phyloP scores from a whole-genome alignment of 1,139 yeast genomes.

The Taphrina sp. region DNA sequence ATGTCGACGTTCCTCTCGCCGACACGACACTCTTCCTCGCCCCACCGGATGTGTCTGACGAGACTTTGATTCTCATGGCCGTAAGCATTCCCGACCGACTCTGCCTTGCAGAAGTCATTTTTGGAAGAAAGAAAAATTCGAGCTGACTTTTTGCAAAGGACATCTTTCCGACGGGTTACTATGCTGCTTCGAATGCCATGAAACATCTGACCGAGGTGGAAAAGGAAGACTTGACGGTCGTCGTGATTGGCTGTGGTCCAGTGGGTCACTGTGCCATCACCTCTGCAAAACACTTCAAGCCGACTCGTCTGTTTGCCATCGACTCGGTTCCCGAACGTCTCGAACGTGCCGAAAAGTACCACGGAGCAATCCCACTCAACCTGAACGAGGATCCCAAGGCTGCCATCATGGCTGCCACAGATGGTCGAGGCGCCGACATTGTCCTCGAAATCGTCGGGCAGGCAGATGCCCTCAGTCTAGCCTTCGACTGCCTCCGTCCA shows the following conservation, averaged over 20 bases:
- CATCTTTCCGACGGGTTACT: conserved; percentile 61
- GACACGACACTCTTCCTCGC: conserved; percentile 39
- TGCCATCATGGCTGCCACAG: conserved; percentile 45
- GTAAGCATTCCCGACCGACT: background rate
- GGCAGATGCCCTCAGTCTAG: conserved; percentile 52
- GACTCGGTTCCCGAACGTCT: conserved; percentile 55
- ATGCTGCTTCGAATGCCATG: conserved; percentile 55
- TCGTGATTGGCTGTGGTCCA: conserved; percentile 63
- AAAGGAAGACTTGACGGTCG: conserved; percentile 40
- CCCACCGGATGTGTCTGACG: conserved; percentile 17
- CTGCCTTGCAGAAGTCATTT: background rate
- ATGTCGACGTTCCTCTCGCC: conserved; percentile 60
- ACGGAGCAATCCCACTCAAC: conserved; percentile 53
- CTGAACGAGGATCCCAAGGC: conserved; percentile 43
- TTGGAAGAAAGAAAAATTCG: background rate
- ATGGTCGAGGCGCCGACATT: conserved; percentile 54
- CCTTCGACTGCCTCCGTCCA: conserved; percentile 56
- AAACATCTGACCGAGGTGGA: conserved; percentile 41
- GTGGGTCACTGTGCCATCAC: conserved; percentile 60
- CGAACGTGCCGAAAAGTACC: conserved; percentile 48
- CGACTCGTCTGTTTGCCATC: conserved; percentile 49
- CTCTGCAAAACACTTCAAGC: conserved; percentile 51
- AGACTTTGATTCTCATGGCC: conserved; percentile 22
- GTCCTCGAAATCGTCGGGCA: conserved; percentile 61
- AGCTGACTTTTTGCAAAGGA: conserved; percentile 54